Percentiles rank a stretch among this genome's conserved stretches.
These are phyloP conservation scores for Monascus ruber DNA, from an alignment of 2,329 filamentous ascomycete genomes.

Conservation along the genomic window DNA sequence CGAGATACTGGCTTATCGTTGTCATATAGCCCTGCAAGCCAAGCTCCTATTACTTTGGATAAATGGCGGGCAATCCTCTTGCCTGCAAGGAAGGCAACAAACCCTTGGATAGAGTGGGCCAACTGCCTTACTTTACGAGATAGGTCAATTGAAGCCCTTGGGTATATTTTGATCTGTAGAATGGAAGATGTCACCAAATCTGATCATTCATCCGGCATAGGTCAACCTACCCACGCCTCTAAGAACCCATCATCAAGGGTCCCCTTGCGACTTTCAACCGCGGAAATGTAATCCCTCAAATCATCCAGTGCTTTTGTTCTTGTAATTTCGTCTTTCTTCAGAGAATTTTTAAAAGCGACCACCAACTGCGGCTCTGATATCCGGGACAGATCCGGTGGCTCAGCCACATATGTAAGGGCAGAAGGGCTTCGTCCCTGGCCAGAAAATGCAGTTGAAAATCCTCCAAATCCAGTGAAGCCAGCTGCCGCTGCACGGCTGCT, in stretches of 20 bases:
- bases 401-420: constrained; percentile 74
- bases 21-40: constrained; percentile 84
- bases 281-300: constrained; percentile 53
- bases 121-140: constrained; percentile 78
- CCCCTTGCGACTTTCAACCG: constrained; percentile 41
- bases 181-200: too few relatives aligned
- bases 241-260: constrained; percentile 71
- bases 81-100: constrained; percentile 47
- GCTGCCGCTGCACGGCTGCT: constrained; percentile 48
- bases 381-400: constrained; percentile 66
- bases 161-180: constrained; percentile 67
- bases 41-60: constrained; percentile 68
- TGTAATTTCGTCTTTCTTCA: constrained; percentile 87
- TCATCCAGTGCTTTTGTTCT: constrained; percentile 87
- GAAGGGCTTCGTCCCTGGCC: constrained; percentile 40
- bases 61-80: constrained; percentile 77
- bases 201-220: constrained; percentile 1
- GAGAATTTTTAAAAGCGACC: constrained; percentile 83
- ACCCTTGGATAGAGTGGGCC: constrained; percentile 63
- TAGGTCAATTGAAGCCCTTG: constrained; percentile 81
- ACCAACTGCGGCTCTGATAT: constrained; percentile 72
- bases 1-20: constrained; percentile 65
- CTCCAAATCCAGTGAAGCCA: constrained; percentile 36
- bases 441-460: constrained; percentile 24
- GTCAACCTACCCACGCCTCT: constrained; percentile 66